Conservation (phyloP, 495 filamentous ascomycete species). For the Hypomontagnella monticulosa region DNA sequence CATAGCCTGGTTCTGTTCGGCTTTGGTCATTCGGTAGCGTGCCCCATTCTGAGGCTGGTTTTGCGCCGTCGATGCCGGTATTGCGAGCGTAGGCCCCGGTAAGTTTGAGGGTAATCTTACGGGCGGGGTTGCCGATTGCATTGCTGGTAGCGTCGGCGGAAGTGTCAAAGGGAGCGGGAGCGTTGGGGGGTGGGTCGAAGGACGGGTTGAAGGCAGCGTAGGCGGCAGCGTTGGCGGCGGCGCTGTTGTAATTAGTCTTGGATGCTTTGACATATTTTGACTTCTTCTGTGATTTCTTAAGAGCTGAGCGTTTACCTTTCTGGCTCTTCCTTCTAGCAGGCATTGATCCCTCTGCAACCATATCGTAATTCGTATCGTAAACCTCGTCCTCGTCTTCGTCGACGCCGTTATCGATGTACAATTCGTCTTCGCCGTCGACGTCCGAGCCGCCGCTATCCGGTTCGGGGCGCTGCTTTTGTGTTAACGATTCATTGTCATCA, state of each 20-base stretch:
- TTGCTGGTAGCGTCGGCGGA: no score
- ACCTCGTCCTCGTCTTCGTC: conserved; percentile 34
- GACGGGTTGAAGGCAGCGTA: no score
- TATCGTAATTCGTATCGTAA: conserved; percentile 13
- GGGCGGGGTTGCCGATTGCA: no score
- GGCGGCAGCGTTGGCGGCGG: not conserved
- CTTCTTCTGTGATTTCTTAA: conserved; percentile 3
- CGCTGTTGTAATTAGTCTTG: conserved; percentile 21
- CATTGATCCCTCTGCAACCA: not conserved
- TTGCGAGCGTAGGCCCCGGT: no score
- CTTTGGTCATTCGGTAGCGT: no score
- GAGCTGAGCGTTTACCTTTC: conserved; percentile 35
- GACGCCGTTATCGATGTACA: conserved; percentile 36
- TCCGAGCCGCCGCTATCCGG: conserved; percentile 39
- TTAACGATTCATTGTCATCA: conserved; percentile 34
- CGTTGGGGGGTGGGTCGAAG: no score
- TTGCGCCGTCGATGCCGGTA: no score
- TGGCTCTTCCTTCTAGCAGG: conserved; percentile 14
- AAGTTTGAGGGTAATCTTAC: no score
- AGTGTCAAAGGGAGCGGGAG: no score
- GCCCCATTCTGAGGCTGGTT: no score
- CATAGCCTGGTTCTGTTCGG: no score
- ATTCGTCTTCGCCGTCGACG: conserved; percentile 37
- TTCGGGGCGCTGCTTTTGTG: conserved; percentile 27
- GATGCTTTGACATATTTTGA: not conserved